phyloP scores from a whole-genome alignment of 1,284 basidiomycete species.

The Cystobasidium pallidum region DNA sequence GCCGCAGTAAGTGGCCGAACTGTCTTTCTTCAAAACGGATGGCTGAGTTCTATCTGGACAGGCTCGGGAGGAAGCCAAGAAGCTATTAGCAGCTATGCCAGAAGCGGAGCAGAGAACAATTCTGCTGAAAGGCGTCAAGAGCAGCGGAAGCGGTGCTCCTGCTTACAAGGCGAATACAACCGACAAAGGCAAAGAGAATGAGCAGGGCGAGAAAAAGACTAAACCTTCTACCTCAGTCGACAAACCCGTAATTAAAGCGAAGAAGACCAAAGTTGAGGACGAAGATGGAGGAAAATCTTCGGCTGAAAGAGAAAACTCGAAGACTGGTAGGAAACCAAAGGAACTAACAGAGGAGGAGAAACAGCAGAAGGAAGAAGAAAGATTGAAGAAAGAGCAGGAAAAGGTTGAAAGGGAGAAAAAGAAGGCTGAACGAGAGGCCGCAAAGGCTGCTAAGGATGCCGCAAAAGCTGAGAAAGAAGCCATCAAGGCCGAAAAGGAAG shows the following conservation, averaged over 20 bases:
- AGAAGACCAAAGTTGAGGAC: slow-evolving; percentile 44
- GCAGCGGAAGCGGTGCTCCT: neutral
- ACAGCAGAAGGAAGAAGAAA: slow-evolving; percentile 45
- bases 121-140: slow-evolving; percentile 33
- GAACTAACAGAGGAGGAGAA: slow-evolving; percentile 44
- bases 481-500: slow-evolving; percentile 38
- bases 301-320: slow-evolving; percentile 15
- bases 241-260: slow-evolving; percentile 41
- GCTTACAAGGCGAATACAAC: slow-evolving; percentile 6
- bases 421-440: slow-evolving; percentile 33
- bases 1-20: slow-evolving; percentile 26
- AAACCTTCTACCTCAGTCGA: slow-evolving; percentile 42
- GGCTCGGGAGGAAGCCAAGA: slow-evolving; percentile 39
- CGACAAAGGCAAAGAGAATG: slow-evolving; percentile 18
- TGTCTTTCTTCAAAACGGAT: neutral
- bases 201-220: slow-evolving; percentile 35
- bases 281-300: slow-evolving; percentile 20
- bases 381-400: slow-evolving; percentile 29
- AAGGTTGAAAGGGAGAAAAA: slow-evolving; percentile 39
- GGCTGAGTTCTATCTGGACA: neutral
- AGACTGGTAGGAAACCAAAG: slow-evolving; percentile 46
- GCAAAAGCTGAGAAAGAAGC: slow-evolving; percentile 40
- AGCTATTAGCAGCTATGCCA: slow-evolving; percentile 27
- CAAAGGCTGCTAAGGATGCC: slow-evolving; percentile 36
- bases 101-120: slow-evolving; percentile 26